A percentile compares a stretch with the other conserved stretches of the same genome.
phyloP scores from a whole-genome alignment of 345 rosid genomes.

The Salix purpurea region DNA sequence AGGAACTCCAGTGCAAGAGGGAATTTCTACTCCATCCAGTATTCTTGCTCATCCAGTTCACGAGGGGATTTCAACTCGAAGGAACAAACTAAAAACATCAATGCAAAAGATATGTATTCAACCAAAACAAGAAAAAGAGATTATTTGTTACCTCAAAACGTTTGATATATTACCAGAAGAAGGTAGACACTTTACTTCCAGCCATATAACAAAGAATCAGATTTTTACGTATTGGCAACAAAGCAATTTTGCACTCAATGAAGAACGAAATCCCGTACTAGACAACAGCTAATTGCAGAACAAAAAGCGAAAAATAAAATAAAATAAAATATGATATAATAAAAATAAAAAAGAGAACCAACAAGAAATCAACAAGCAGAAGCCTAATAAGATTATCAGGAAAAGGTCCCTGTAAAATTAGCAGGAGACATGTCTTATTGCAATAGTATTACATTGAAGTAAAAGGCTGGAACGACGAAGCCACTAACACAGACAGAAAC shows the following conservation, averaged over 20 bases:
- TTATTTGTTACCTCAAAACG: background rate
- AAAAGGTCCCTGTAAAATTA: background rate
- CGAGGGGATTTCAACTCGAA: background rate
- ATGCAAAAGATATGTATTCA: background rate
- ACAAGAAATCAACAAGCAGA: background rate
- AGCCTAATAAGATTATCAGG: background rate
- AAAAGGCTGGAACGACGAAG: background rate
- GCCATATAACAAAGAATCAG: background rate
- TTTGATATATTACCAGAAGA: background rate
- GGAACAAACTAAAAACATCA: background rate
- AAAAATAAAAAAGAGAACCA: background rate
- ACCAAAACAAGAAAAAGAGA: background rate
- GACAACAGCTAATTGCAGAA: background rate
- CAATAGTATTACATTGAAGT: background rate
- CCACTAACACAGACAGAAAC: background rate
- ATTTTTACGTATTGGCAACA: background rate
- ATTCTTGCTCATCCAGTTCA: background rate
- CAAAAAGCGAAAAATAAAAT: background rate
- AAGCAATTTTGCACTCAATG: background rate
- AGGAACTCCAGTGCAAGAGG: background rate
- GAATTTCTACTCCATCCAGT: background rate
- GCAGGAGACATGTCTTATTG: background rate
- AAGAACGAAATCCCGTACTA: background rate
- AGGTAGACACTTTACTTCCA: background rate
- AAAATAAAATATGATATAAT: background rate